Evolutionary conservation across 805 yeast species (phyloP).

Genomic region (Sugiyamaella mastotermitis): DNA sequence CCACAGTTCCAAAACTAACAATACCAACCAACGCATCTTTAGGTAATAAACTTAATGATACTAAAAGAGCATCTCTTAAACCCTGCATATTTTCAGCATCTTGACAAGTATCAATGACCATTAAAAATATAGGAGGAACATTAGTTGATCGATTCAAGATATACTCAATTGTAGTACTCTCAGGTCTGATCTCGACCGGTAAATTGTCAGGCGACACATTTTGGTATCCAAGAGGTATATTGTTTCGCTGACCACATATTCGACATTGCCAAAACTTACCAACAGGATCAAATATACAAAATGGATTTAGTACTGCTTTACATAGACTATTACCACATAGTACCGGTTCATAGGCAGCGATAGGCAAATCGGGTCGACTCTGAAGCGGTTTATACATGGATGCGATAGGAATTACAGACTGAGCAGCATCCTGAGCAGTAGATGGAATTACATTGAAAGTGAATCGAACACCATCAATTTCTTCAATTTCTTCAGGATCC

Average conservation of each 20-base stretch:
- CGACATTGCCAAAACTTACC: slow-evolving; percentile 82
- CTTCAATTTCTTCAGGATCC: slow-evolving; percentile 49
- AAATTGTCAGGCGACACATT: slow-evolving; percentile 66
- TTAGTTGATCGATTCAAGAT: slow-evolving; percentile 50
- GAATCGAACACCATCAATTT: slow-evolving; percentile 54
- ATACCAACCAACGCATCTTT: slow-evolving; percentile 84
- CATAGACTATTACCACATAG: slow-evolving; percentile 62
- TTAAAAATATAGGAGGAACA: slow-evolving; percentile 47
- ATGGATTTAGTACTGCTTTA: slow-evolving; percentile 76
- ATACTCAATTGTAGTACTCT: slow-evolving; percentile 77
- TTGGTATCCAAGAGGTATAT: slow-evolving; percentile 77
- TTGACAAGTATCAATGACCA: slow-evolving; percentile 82
- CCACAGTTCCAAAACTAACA: slow-evolving; percentile 85
- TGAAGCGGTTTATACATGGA: slow-evolving; percentile 83
- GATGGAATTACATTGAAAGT: slow-evolving; percentile 81
- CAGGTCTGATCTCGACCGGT: slow-evolving; percentile 69
- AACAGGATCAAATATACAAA: slow-evolving; percentile 59
- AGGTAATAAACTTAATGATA: slow-evolving; percentile 74
- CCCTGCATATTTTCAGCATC: slow-evolving; percentile 80
- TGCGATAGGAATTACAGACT: slow-evolving; percentile 84
- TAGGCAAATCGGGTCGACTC: slow-evolving; percentile 58
- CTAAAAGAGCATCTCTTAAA: slow-evolving; percentile 71
- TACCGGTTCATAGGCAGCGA: slow-evolving; percentile 73
- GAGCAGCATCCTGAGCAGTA: slow-evolving; percentile 71
- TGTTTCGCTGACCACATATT: slow-evolving; percentile 69